A percentile compares a stretch with the other conserved stretches of the same genome.
Conservation (phyloP, 2,329 filamentous ascomycete species). For the Apiospora marii region DNA sequence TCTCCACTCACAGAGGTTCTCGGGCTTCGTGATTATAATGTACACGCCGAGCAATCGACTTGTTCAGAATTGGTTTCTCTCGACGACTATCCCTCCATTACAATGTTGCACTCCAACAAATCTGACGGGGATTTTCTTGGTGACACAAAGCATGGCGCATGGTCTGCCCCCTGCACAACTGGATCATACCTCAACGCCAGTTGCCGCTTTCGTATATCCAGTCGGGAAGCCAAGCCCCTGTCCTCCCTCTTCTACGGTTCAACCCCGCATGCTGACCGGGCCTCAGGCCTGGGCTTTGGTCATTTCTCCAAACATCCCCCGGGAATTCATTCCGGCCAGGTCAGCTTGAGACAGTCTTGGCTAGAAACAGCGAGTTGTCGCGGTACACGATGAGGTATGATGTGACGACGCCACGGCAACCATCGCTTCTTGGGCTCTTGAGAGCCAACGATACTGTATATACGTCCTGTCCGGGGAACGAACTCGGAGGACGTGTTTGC, state of each 20-base stretch:
- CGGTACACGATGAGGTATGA: not conserved
- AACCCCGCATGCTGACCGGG: conserved; percentile 21
- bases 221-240: conserved; percentile 6
- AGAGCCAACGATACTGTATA: not conserved
- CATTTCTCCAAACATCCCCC: conserved; percentile 21
- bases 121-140: not conserved
- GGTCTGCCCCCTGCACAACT: not conserved
- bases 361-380: not conserved
- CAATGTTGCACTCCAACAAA: not conserved
- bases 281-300: conserved; percentile 17
- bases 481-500: not conserved
- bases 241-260: not conserved
- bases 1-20: not conserved
- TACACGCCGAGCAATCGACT: not conserved
- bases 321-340: not conserved
- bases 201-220: conserved; percentile 19
- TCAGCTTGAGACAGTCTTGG: not conserved
- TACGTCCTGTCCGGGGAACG: not conserved
- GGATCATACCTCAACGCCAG: not conserved
- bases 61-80: not conserved
- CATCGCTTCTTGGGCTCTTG: not conserved
- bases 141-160: not conserved
- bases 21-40: not conserved
- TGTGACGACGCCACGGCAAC: conserved; percentile 6
- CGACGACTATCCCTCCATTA: not conserved